Percentiles rank a stretch among this genome's conserved stretches.
Conservation (phyloP, 352 stramenopile genomes). For the Globisporangium solare region DNA sequence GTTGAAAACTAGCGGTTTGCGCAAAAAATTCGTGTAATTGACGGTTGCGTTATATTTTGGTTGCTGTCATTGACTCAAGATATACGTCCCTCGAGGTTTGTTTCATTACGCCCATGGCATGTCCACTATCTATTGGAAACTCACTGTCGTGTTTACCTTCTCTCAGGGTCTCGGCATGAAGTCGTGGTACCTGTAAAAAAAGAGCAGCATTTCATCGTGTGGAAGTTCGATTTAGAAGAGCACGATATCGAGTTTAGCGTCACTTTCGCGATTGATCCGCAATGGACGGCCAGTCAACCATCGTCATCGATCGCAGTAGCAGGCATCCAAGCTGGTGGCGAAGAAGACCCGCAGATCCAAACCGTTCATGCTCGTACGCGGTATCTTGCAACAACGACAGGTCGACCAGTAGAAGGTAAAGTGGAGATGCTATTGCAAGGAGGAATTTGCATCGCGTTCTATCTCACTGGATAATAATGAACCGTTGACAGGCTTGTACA, state of each 20-base stretch:
- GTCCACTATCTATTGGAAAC: background rate
- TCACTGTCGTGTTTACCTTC: slow-evolving; percentile 15
- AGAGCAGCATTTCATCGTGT: slow-evolving; percentile 62
- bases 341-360: slow-evolving; percentile 29
- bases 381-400: slow-evolving; percentile 44
- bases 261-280: slow-evolving; percentile 28
- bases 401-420: slow-evolving; percentile 51
- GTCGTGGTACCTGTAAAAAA: slow-evolving; percentile 40
- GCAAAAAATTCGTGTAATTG: background rate
- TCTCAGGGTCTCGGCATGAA: slow-evolving; percentile 50
- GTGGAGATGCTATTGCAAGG: background rate
- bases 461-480: background rate
- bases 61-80: background rate
- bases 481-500: slow-evolving; percentile 34
- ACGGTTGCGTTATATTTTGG: background rate
- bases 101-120: background rate
- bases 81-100: slow-evolving; percentile 16
- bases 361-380: slow-evolving; percentile 60
- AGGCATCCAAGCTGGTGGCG: slow-evolving; percentile 7
- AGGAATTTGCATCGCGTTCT: background rate
- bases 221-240: slow-evolving; percentile 82
- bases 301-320: slow-evolving; percentile 9
- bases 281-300: slow-evolving; percentile 21
- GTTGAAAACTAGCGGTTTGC: too few relatives aligned
- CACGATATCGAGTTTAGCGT: slow-evolving; percentile 79